These are phyloP conservation scores for Ceratopteris richardii DNA, from an alignment of 75 land plant genomes.

Conservation along the genomic window DNA sequence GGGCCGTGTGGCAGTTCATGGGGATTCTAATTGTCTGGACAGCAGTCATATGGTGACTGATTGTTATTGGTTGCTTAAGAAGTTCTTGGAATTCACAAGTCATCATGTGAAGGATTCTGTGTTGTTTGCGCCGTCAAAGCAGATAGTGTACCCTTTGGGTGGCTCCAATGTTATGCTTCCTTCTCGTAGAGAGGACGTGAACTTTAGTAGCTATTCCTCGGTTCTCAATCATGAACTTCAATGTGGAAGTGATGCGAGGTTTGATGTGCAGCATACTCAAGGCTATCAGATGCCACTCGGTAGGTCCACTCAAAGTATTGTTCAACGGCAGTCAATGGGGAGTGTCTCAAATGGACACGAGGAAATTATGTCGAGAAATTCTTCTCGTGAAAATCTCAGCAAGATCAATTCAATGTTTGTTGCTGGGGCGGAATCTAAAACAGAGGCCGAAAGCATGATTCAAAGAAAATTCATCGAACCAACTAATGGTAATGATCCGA, in stretches of 20 bases:
- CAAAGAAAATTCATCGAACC: not conserved
- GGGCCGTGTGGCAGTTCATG: constrained; percentile 87
- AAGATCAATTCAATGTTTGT: no score
- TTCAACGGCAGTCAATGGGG: constrained; percentile 13
- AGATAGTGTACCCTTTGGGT: constrained; percentile 33
- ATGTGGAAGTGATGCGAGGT: constrained; percentile 71
- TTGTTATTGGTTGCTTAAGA: constrained; percentile 86
- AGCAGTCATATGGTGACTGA: constrained; percentile 98
- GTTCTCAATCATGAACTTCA: constrained; percentile 65
- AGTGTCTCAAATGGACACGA: constrained; percentile 3
- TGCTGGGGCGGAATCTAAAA: no score
- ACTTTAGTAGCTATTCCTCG: constrained; percentile 70
- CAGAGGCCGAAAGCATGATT: not conserved
- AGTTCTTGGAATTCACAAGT: constrained; percentile 75
- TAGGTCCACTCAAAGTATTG: constrained; percentile 24
- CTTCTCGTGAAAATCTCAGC: not conserved
- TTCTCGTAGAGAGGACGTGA: constrained; percentile 75
- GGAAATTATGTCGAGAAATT: not conserved
- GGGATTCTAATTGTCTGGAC: constrained; percentile 96
- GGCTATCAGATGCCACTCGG: constrained; percentile 45
- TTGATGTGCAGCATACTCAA: constrained; percentile 72
- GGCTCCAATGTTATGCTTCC: constrained; percentile 43
- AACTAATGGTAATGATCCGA: not conserved
- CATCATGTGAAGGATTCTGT: constrained; percentile 57
- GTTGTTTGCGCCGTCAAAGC: constrained; percentile 58